phyloP scores from a whole-genome alignment of 495 filamentous ascomycete genomes.

The Cercophora samala region DNA sequence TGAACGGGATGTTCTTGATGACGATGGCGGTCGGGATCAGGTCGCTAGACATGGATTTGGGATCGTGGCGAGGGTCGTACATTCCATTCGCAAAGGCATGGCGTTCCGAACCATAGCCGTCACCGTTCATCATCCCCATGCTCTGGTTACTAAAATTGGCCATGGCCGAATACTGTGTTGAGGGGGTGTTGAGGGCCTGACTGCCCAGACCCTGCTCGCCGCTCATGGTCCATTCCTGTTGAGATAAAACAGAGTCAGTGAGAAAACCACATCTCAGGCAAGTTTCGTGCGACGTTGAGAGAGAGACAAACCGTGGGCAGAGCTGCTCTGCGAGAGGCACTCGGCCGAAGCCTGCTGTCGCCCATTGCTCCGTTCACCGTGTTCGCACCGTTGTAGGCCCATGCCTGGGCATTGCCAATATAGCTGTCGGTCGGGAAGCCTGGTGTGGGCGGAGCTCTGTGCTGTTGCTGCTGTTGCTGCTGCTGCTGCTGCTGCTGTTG shows the following conservation, averaged over 20 bases:
- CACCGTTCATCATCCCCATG: slow-evolving; percentile 34
- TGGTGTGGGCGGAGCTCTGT: slow-evolving; percentile 56
- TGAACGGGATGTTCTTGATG: slow-evolving; percentile 99
- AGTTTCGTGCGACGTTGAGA: too few species aligned
- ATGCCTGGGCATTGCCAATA: slow-evolving; percentile 47
- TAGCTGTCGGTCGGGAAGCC: slow-evolving; percentile 35
- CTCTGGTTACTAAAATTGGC: slow-evolving; percentile 24
- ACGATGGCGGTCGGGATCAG: slow-evolving; percentile 97
- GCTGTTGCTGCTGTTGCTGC: slow-evolving; percentile 31
- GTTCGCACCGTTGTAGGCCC: slow-evolving; percentile 49
- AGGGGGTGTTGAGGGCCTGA: slow-evolving; percentile 38
- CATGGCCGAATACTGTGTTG: slow-evolving; percentile 31
- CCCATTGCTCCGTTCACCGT: slow-evolving; percentile 49
- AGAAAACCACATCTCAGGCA: slow-evolving; percentile 9
- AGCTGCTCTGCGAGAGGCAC: slow-evolving; percentile 40
- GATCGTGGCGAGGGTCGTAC: slow-evolving; percentile 35
- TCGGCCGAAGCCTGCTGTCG: slow-evolving; percentile 41
- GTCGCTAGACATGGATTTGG: slow-evolving; percentile 51
- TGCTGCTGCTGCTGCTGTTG: slow-evolving; percentile 18
- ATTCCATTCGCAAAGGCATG: slow-evolving; percentile 31
- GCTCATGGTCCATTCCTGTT: slow-evolving; percentile 48
- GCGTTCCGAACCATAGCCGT: slow-evolving; percentile 29
- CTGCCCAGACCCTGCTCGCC: slow-evolving; percentile 43
- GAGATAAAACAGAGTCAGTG: slow-evolving; percentile 4
- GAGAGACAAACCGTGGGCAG: slow-evolving; percentile 47